These are phyloP conservation scores for Naganishia liquefaciens DNA, from an alignment of 1,284 basidiomycete genomes.

Conservation along the genomic window DNA sequence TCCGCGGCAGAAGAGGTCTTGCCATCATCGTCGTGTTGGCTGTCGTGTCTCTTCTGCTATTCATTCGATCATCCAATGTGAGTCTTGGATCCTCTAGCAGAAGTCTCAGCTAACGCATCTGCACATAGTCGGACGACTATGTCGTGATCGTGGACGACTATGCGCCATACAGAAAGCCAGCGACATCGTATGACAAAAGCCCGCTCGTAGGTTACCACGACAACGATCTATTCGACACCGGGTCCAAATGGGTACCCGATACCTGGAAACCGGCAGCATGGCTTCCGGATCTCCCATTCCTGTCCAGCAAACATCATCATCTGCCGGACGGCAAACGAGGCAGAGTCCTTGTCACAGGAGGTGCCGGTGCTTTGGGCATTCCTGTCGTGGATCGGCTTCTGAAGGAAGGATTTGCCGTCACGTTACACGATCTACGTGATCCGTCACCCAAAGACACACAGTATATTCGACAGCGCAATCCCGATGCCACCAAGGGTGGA, in stretches of 20 bases:
- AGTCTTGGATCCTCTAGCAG: not conserved
- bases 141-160: slow-evolving; percentile 16
- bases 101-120: no score
- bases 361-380: slow-evolving; percentile 17
- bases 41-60: slow-evolving; percentile 5
- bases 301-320: slow-evolving; percentile 1
- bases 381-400: slow-evolving; percentile 28
- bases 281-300: slow-evolving; percentile 24
- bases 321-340: slow-evolving; percentile 16
- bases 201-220: slow-evolving; percentile 1
- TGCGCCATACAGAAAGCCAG: slow-evolving; percentile 7
- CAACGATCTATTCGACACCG: slow-evolving; percentile 7
- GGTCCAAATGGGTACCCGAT: slow-evolving; percentile 9
- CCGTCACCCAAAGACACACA: slow-evolving; percentile 15
- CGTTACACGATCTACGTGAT: slow-evolving; percentile 25
- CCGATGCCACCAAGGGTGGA: not conserved
- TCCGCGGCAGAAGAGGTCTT: slow-evolving; percentile 14
- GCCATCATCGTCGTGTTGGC: slow-evolving; percentile 1
- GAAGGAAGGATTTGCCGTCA: slow-evolving; percentile 29
- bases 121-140: not conserved
- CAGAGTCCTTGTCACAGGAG: slow-evolving; percentile 10
- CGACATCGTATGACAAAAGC: slow-evolving; percentile 1
- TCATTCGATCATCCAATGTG: slow-evolving; percentile 6
- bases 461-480: slow-evolving; percentile 21
- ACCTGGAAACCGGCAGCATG: slow-evolving; percentile 14